Conservation (phyloP, 2,329 filamentous ascomycete species). For the Fusarium nematophilum region DNA sequence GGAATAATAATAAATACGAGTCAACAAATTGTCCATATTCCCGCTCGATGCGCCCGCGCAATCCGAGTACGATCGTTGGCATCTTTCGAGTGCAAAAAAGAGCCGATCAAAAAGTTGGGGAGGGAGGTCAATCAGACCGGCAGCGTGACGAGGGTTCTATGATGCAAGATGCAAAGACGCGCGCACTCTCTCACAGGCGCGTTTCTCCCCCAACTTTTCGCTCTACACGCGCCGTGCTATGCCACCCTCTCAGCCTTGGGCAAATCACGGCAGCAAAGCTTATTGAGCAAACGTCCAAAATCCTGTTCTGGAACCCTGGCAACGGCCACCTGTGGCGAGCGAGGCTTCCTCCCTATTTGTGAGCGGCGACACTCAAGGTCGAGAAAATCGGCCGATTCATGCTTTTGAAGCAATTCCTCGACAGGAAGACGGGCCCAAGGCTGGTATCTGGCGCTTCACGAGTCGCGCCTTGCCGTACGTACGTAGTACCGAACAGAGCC, state of each 20-base stretch:
- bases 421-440: too few species aligned
- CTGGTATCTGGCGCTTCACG: slow-evolving; percentile 15
- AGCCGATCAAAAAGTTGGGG: too few species aligned
- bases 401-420: too few species aligned
- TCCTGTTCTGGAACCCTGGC: neutral
- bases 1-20: slow-evolving; percentile 13
- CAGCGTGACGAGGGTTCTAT: slow-evolving; percentile 5
- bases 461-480: slow-evolving; percentile 28
- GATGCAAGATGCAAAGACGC: slow-evolving; percentile 21
- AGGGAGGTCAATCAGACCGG: slow-evolving; percentile 28
- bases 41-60: slow-evolving; percentile 13
- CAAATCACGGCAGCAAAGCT: slow-evolving; percentile 23
- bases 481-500: slow-evolving; percentile 4
- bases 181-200: slow-evolving; percentile 20
- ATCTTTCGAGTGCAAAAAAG: neutral
- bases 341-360: slow-evolving; percentile 5
- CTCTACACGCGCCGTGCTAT: slow-evolving; percentile 13
- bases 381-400: neutral
- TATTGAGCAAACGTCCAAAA: neutral
- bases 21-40: slow-evolving; percentile 21
- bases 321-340: neutral
- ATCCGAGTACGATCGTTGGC: neutral
- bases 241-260: slow-evolving; percentile 31
- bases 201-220: slow-evolving; percentile 22
- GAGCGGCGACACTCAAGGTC: neutral